A percentile compares a stretch with the other conserved stretches of the same genome.
Conservation (phyloP, 306 rosid genomes). For the Comarum palustre region DNA sequence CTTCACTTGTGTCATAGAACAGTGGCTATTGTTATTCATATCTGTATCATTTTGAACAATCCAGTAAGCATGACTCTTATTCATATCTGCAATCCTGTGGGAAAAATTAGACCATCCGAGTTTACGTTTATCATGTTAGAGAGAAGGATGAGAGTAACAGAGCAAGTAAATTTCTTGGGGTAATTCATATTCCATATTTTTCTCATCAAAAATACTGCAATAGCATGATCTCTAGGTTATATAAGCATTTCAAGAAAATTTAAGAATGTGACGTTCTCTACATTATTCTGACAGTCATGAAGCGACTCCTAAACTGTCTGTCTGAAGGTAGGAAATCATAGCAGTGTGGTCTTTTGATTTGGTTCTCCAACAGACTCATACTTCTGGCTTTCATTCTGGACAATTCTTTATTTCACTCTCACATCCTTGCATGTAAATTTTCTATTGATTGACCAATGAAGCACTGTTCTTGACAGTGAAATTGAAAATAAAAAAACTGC, state of each 20-base stretch:
- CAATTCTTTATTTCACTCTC: neutral
- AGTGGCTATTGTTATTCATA: too few relatives aligned
- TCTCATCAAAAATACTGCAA: neutral
- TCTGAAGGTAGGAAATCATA: too few relatives aligned
- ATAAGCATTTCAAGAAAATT: neutral
- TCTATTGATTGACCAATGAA: neutral
- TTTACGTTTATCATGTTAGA: too few relatives aligned
- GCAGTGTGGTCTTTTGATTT: neutral
- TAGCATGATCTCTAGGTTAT: too few relatives aligned
- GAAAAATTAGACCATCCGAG: too few relatives aligned
- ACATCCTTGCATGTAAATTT: neutral
- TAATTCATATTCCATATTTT: too few relatives aligned
- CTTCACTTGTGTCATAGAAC: too few relatives aligned
- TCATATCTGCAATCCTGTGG: too few relatives aligned
- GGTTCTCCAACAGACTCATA: neutral
- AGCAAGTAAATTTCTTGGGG: neutral
- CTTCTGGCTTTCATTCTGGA: neutral
- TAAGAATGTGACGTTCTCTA: neutral
- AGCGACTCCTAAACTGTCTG: neutral
- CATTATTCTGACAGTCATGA: neutral
- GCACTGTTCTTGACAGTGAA: constrained; percentile 13
- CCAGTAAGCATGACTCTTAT: too few relatives aligned
- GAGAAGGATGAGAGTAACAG: neutral
- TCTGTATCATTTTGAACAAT: too few relatives aligned
- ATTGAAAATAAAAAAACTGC: constrained; percentile 26